These are phyloP conservation scores for Apiotrichum sp. DNA, from an alignment of 1,284 basidiomycete genomes.

Conservation along the genomic window DNA sequence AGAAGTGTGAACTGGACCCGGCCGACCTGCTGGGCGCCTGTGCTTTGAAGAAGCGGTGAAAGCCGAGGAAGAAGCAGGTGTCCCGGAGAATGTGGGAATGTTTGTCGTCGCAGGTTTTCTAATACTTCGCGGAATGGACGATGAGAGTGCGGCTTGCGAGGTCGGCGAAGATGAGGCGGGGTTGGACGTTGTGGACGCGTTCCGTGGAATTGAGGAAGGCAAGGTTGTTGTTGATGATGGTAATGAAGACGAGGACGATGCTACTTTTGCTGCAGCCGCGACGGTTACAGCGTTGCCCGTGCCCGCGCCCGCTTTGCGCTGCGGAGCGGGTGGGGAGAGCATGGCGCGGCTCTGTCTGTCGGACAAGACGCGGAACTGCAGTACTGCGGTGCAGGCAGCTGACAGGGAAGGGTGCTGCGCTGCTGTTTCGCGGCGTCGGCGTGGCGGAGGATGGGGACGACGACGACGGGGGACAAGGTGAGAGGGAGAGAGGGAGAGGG, in stretches of 20 bases:
- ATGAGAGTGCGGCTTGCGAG: neutral
- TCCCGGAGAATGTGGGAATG: no score
- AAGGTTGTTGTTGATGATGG: neutral
- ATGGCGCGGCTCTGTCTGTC: neutral
- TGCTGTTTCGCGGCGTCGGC: no score
- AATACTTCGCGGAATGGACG: no score
- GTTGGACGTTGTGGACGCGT: neutral
- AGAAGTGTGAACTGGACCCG: neutral
- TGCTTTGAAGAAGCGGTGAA: neutral
- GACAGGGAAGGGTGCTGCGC: no score
- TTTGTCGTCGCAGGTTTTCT: no score
- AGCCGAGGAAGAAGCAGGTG: neutral
- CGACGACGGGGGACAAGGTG: no score
- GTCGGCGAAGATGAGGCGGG: neutral
- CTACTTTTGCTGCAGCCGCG: neutral
- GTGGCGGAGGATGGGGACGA: no score
- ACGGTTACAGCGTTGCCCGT: neutral
- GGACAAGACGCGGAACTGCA: no score
- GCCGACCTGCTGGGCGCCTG: neutral
- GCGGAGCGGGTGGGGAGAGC: neutral
- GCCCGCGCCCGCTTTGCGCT: neutral
- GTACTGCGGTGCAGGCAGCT: no score
- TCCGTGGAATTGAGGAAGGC: neutral
- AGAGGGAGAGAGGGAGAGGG: no score
- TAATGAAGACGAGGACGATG: neutral